Base-by-base conservation (phyloP, 352 stramenopile species). In the Thalassiosira livingstoniorum region DNA sequence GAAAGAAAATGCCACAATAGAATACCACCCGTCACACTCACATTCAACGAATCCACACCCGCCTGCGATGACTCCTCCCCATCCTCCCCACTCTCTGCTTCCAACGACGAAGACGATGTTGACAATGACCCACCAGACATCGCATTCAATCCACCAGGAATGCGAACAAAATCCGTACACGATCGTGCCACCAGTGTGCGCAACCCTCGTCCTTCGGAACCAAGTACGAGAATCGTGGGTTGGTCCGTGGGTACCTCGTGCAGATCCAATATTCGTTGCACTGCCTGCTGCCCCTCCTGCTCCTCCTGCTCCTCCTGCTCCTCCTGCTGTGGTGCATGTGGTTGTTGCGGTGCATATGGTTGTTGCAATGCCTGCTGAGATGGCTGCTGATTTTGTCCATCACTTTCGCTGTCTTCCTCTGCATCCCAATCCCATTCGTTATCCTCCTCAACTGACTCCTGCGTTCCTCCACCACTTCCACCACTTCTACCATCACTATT, bases 21-120 rank as follows among this genome's bases (percentile, higher is more conserved):
- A 35, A 97, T 95, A 2, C 92, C 94, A 25, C 91, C 93, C 45
- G 91, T 95, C 2, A 97, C 94, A 80, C 90, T 94, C 53, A 97
- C 94, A 87, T 97, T 97, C 27, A 97, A 82, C 3, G 93, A 96
- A 83, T 97, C 94, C 0, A 97, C 92, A 39, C 84, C 91, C 25
- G 80, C 78, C 45, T 72, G 61, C 43, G 78, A 65, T 4, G 47
- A 35, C 64, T 54, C 55, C 2, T 78, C 74, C 13, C 82, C 80
- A n/a, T n/a, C n/a, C n/a, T n/a, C n/a, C n/a, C 23, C 63, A 61
- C 2, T 54, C 62, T 29, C 32, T 11, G 29, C 29, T 34, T 18
- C 18, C 39, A 51, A 35, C 27, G 21, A 43, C n/a, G 25, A 10
- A 15, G 43, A 1, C 55, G 18, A 34, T 15, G 31, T 18, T 39